Percentiles rank a stretch among this genome's conserved stretches.
phyloP scores from a whole-genome alignment of 345 rosid genomes.

The Boechera divaricarpa region DNA sequence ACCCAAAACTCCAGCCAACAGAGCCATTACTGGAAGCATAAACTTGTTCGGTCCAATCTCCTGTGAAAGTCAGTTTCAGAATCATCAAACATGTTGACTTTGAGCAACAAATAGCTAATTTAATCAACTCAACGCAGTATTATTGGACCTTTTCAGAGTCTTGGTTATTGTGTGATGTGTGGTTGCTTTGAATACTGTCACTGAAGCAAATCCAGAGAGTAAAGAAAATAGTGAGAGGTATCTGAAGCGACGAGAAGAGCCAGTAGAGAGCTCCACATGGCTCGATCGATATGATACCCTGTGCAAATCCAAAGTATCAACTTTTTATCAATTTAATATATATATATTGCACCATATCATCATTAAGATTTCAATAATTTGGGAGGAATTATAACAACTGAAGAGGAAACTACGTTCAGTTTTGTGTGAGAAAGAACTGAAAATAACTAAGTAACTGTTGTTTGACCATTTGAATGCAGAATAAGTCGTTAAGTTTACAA shows the following conservation, averaged over 20 bases:
- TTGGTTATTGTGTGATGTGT: conserved; percentile 13
- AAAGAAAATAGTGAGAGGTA: conserved; percentile 68
- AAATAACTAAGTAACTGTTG: too few species aligned
- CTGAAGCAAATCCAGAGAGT: conserved; percentile 61
- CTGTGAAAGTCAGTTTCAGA: neutral
- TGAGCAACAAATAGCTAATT: neutral
- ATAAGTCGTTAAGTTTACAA: neutral
- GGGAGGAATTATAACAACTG: too few species aligned
- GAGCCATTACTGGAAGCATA: conserved; percentile 65
- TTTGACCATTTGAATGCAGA: neutral
- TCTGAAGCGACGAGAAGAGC: conserved; percentile 65
- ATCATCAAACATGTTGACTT: neutral
- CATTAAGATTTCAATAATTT: too few species aligned
- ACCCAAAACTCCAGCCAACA: conserved; percentile 72
- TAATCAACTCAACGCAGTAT: neutral
- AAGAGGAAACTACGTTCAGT: too few species aligned
- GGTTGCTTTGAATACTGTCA: conserved; percentile 30
- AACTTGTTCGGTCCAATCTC: neutral
- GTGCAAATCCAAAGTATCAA: conserved; percentile 21
- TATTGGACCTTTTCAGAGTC: conserved; percentile 7
- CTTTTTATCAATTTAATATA: neutral
- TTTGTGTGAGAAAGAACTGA: too few species aligned
- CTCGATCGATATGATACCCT: conserved; percentile 58
- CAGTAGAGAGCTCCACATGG: conserved; percentile 72
- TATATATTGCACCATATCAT: too few species aligned